Conservation (phyloP, 352 stramenopile genomes). For the Phytophthora sansomeana region DNA sequence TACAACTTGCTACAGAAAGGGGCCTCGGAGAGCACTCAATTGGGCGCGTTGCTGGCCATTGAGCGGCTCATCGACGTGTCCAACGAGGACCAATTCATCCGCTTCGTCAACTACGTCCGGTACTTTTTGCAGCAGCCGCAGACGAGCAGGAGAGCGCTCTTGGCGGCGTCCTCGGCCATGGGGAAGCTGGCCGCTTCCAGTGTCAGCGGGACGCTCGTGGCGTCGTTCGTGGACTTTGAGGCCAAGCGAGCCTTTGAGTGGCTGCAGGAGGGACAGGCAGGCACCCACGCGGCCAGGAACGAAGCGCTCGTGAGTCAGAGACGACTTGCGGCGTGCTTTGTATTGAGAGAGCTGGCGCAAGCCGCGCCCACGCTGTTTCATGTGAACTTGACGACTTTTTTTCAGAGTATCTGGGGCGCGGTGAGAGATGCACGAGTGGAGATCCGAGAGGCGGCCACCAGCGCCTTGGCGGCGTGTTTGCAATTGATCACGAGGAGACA, state of each 20-base stretch:
- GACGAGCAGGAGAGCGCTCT: constrained; percentile 62
- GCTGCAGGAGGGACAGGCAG: constrained; percentile 60
- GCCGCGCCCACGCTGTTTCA: constrained; percentile 92
- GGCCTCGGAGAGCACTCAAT: constrained; percentile 66
- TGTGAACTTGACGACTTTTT: constrained; percentile 92
- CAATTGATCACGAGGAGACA: constrained; percentile 87
- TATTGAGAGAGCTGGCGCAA: constrained; percentile 87
- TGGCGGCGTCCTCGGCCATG: constrained; percentile 79
- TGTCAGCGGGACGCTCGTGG: constrained; percentile 86
- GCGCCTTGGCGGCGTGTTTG: constrained; percentile 88
- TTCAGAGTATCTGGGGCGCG: constrained; percentile 92
- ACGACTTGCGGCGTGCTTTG: constrained; percentile 81
- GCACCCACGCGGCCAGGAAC: constrained; percentile 40
- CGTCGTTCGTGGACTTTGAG: constrained; percentile 94
- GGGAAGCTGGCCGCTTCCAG: constrained; percentile 84
- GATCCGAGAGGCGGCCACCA: constrained; percentile 84
- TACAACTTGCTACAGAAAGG: constrained; percentile 71
- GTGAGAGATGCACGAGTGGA: constrained; percentile 78
- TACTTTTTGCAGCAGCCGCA: constrained; percentile 85
- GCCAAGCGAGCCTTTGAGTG: constrained; percentile 92
- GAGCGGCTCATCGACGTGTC: constrained; percentile 83
- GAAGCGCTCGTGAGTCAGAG: constrained; percentile 82
- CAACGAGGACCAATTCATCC: constrained; percentile 90
- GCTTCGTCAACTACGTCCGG: constrained; percentile 91
- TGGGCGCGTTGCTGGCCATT: constrained; percentile 81